Conservation (phyloP, 2,329 filamentous ascomycete species). For the Talaromyces sp. region DNA sequence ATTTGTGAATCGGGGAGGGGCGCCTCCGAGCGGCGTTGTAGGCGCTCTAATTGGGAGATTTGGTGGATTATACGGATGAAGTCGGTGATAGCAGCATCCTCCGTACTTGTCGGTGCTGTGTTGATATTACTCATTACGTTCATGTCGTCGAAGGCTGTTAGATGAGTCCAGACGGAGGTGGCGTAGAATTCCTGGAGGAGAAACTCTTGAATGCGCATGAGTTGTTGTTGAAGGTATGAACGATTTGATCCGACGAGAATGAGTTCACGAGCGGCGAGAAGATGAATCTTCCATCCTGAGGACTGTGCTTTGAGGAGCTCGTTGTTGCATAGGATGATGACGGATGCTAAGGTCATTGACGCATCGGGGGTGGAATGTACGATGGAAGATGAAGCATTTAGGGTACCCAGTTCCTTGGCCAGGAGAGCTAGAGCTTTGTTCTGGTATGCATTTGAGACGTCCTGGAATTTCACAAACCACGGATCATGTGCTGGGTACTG, state of each 20-base stretch:
- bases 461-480: constrained; percentile 5
- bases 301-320: constrained; percentile 1
- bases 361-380: not conserved
- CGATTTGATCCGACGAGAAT: not conserved
- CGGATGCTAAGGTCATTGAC: constrained; percentile 5
- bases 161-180: constrained; percentile 6
- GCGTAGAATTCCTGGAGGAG: constrained; percentile 6
- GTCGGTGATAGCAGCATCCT: constrained; percentile 4
- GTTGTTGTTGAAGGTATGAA: constrained; percentile 1
- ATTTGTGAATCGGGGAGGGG: not conserved
- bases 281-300: constrained; percentile 4
- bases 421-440: constrained; percentile 3
- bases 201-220: constrained; percentile 5
- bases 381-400: not conserved
- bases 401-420: not conserved
- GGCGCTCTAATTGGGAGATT: constrained; percentile 2
- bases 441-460: constrained; percentile 8
- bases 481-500: constrained; percentile 3
- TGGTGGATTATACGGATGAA: constrained; percentile 7
- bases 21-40: not conserved
- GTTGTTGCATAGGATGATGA: constrained; percentile 8
- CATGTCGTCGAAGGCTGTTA: constrained; percentile 3
- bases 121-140: constrained; percentile 3
- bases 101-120: constrained; percentile 3
- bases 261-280: constrained; percentile 4